These are phyloP conservation scores for Pseudocercospora fijiensis DNA, from an alignment of 2,329 filamentous ascomycete genomes.

Conservation along the genomic window DNA sequence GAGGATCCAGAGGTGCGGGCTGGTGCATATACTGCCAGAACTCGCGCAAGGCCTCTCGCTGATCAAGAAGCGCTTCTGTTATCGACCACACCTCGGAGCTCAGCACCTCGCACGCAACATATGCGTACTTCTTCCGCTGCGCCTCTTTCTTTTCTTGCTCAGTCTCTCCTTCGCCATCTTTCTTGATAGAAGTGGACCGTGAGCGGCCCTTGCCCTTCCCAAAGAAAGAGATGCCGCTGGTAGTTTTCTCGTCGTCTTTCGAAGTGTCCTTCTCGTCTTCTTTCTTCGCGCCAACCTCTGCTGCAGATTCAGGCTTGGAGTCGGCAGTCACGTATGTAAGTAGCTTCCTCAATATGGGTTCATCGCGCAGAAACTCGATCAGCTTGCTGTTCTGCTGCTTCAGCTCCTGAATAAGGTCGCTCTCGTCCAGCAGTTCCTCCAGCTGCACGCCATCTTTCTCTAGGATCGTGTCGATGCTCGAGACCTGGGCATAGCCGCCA, in stretches of 20 bases:
- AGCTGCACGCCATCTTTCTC: constrained; percentile 93
- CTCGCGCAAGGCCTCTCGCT: constrained; percentile 70
- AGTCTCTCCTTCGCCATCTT: constrained; percentile 44
- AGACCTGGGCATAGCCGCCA: constrained; percentile 97
- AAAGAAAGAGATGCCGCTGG: constrained; percentile 47
- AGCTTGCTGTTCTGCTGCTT: constrained; percentile 98
- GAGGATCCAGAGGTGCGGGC: constrained; percentile 80
- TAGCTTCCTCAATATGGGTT: constrained; percentile 77
- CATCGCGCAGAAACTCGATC: constrained; percentile 90
- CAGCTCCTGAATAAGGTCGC: constrained; percentile 92
- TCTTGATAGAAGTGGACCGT: constrained; percentile 41
- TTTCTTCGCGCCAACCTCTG: constrained; percentile 33
- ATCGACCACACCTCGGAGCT: constrained; percentile 98
- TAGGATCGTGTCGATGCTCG: constrained; percentile 92
- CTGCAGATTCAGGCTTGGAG: constrained; percentile 54
- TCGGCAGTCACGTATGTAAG: constrained; percentile 90
- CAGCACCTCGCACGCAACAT: constrained; percentile 86
- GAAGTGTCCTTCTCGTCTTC: constrained; percentile 41
- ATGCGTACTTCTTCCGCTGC: constrained; percentile 89
- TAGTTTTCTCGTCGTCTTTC: constrained; percentile 50
- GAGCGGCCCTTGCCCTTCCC: constrained; percentile 47
- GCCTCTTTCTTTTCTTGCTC: constrained; percentile 77
- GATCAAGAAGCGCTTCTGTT: constrained; percentile 86
- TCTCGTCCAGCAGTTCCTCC: constrained; percentile 93
- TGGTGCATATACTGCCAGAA: constrained; percentile 91